Conservation (phyloP, 768 basidiomycete genomes). For the Macrolepiota albuminosa region DNA sequence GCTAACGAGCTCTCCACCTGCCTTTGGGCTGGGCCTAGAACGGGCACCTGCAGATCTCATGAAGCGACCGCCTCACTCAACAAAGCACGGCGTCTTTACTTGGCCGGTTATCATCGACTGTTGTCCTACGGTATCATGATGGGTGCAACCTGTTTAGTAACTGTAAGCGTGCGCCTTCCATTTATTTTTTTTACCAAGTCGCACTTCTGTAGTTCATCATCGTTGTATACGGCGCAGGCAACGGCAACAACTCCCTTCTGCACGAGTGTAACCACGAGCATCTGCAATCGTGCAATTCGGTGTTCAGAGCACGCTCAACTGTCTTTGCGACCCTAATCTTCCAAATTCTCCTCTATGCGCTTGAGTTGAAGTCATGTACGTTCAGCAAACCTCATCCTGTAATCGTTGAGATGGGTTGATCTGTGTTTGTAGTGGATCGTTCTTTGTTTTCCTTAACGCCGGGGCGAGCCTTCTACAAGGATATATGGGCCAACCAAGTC, state of each 20-base stretch:
- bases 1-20: constrained; percentile 45
- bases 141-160: constrained; percentile 28
- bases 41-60: constrained; percentile 47
- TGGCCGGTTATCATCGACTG: constrained; percentile 34
- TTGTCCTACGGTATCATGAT: constrained; percentile 33
- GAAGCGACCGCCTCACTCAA: constrained; percentile 37
- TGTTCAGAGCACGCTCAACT: constrained; percentile 32
- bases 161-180: constrained; percentile 20
- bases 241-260: constrained; percentile 23
- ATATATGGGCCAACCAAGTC: constrained; percentile 30
- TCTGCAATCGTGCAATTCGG: constrained; percentile 21
- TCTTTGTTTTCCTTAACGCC: constrained; percentile 32
- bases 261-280: constrained; percentile 26
- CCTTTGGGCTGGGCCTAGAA: constrained; percentile 51
- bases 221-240: constrained; percentile 29
- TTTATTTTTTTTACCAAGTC: neutral
- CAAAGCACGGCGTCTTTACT: constrained; percentile 32
- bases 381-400: neutral
- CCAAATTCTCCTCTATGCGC: constrained; percentile 30
- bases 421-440: constrained; percentile 25
- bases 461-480: constrained; percentile 29
- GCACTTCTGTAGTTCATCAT: constrained; percentile 27
- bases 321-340: constrained; percentile 35
- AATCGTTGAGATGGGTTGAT: neutral
- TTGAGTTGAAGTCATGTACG: constrained; percentile 35